phyloP scores from a whole-genome alignment of 23 red algal species.

The Cyanidiococcus yangmingshanensis region DNA sequence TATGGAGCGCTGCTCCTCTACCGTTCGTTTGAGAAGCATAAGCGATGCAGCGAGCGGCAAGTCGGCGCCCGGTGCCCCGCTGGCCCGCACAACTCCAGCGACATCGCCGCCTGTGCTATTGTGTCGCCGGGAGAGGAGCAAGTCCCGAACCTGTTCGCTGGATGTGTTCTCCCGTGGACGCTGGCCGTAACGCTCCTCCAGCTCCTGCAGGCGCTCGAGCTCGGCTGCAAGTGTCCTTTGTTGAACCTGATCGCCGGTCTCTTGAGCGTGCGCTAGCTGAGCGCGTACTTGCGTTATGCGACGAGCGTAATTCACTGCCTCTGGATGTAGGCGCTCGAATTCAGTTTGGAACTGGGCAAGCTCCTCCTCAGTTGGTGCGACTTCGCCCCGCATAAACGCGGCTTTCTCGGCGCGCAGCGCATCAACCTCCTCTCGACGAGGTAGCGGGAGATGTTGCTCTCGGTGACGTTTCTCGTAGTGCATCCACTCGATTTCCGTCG shows the following conservation, averaged over 20 bases:
- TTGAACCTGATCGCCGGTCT: neutral
- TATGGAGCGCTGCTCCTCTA: neutral
- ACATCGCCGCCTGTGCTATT: neutral
- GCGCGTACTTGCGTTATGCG: slow-evolving; percentile 6
- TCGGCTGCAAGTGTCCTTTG: neutral
- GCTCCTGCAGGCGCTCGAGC: neutral
- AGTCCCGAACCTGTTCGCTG: neutral
- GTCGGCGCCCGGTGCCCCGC: neutral
- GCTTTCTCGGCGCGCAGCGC: neutral
- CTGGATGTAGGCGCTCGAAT: slow-evolving; percentile 8
- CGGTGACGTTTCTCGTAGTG: slow-evolving; percentile 18
- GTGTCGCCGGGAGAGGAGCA: neutral
- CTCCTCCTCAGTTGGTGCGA: neutral
- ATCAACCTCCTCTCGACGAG: neutral
- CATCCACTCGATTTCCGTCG: neutral
- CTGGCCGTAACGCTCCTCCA: neutral
- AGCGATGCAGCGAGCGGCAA: neutral
- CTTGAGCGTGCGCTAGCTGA: slow-evolving; percentile 2
- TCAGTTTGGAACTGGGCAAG: neutral
- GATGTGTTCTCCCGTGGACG: neutral
- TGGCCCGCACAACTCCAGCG: neutral
- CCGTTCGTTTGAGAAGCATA: neutral
- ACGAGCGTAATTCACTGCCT: slow-evolving; percentile 10
- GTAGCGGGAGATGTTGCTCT: slow-evolving; percentile 14
- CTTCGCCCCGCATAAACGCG: slow-evolving; percentile 16